Base-by-base conservation (phyloP, 129 eudicot genomes). In the Flaveria brownii region DNA sequence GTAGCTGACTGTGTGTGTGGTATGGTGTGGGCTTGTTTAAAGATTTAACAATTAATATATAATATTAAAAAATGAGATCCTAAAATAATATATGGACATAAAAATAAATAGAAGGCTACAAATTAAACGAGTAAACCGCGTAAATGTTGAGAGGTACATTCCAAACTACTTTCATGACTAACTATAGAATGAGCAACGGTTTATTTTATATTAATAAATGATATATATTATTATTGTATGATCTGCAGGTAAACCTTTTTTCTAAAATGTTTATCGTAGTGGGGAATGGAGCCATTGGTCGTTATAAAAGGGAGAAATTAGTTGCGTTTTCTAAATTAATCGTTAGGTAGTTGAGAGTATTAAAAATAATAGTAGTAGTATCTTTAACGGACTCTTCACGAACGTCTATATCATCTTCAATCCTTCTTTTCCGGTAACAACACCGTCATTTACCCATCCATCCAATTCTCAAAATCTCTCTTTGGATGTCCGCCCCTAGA, bases 1-100 rank as follows among this genome's bases (percentile, higher is more conserved):
- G 71, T 59, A 30, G 50, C 16, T 57, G 70, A 78, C 41, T 4
- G 41, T 36, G 62, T 59, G 76, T 77, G 71, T 77, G 61, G 64
- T 36, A 41, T 45, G 42, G 72, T 70, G 76, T 69, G 62, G 13
- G 69, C n/a, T 70, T 47, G 15, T 61, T 30, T 60, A 7, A 25
- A 12, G 6, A 33, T 28, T 25, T 11, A 60, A 4, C 39, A 16
- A 16, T 4, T 25, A 9, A 25, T 12, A 60, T 9, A 60, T 33
- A 33, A 33, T 33, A 33, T 0, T 33, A 33, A 33, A 33, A 4
- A 33, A 33, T 36, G 8, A 36, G 41, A 36, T 36, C 41, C 41
- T 0, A 36, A 36, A 36, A 4, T 36, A 36, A 36, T 5, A 36
- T 36, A 36, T 36, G 0, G 7, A 5, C 41, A 36, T 36, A 36